phyloP scores from a whole-genome alignment of 208 protist species.

The Crithidia brevicula region DNA sequence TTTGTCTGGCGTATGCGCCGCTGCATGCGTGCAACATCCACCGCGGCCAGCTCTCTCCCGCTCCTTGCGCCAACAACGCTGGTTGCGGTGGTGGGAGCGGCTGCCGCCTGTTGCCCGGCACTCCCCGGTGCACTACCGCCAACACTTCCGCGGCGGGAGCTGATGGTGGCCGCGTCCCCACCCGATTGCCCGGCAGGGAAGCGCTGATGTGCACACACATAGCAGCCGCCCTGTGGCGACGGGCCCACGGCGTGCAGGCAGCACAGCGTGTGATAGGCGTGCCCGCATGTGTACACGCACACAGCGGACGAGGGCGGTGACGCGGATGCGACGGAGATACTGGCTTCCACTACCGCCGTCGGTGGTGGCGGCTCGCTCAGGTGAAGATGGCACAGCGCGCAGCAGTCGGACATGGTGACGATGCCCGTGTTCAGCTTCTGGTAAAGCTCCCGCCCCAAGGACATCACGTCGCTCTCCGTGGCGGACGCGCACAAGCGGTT shows the following conservation, averaged over 20 bases:
- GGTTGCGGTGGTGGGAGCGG: neutral
- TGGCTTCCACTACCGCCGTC: neutral
- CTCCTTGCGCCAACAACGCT: neutral
- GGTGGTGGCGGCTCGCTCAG: slow-evolving; percentile 27
- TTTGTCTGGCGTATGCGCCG: slow-evolving; percentile 37
- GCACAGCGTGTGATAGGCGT: slow-evolving; percentile 77
- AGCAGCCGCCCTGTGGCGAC: slow-evolving; percentile 10
- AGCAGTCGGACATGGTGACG: slow-evolving; percentile 54
- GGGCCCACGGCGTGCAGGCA: slow-evolving; percentile 13
- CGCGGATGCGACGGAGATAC: neutral
- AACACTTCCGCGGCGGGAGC: neutral
- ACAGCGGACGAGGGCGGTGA: slow-evolving; percentile 27
- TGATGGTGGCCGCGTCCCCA: neutral
- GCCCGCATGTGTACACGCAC: slow-evolving; percentile 77
- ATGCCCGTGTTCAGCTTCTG: slow-evolving; percentile 51
- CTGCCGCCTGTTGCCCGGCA: neutral
- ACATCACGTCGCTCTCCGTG: slow-evolving; percentile 58
- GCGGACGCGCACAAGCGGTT: slow-evolving; percentile 50
- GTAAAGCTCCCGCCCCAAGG: slow-evolving; percentile 43
- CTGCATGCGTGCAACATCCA: slow-evolving; percentile 31
- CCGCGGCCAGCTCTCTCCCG: neutral
- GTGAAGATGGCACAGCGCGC: slow-evolving; percentile 53
- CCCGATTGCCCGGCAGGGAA: slow-evolving; percentile 1
- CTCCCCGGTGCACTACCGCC: neutral
- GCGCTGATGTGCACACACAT: slow-evolving; percentile 13